Evolutionary conservation across 768 basidiomycete genomes (phyloP).

Genomic region (Lactarius sanguifluus): DNA sequence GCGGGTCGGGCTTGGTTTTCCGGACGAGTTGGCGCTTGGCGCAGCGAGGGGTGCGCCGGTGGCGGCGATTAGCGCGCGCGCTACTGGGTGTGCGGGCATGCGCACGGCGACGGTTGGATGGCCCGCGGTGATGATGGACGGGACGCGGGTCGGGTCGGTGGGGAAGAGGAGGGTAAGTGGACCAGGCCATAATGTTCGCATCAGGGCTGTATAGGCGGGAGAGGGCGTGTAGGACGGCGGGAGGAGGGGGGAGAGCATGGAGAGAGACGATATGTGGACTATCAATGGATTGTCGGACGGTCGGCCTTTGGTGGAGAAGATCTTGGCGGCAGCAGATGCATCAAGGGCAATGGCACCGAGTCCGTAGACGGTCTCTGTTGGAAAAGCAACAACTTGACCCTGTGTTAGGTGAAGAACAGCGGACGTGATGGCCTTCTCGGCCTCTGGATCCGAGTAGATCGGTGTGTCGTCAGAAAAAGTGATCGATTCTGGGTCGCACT

Average conservation of each 20-base stretch:
- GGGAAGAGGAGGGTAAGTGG: constrained; percentile 92
- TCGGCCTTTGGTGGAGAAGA: constrained; percentile 88
- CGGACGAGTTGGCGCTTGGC: constrained; percentile 93
- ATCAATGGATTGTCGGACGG: constrained; percentile 97
- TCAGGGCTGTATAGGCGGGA: constrained; percentile 66
- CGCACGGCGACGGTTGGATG: constrained; percentile 85
- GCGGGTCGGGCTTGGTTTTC: constrained; percentile 90
- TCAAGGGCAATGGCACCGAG: constrained; percentile 85
- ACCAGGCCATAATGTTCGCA: constrained; percentile 92
- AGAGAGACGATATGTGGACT: constrained; percentile 85
- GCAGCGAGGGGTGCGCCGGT: constrained; percentile 81
- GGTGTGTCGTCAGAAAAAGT: constrained; percentile 54
- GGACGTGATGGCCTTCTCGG: constrained; percentile 50
- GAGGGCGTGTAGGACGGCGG: constrained; percentile 64
- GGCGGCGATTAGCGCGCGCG: constrained; percentile 80
- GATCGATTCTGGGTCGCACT: constrained; percentile 64
- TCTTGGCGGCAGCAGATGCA: constrained; percentile 59
- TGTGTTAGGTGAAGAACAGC: constrained; percentile 57
- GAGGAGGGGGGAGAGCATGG: constrained; percentile 78
- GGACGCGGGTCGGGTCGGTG: constrained; percentile 56
- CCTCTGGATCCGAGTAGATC: constrained; percentile 48
- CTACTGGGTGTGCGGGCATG: constrained; percentile 93
- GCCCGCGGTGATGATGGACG: constrained; percentile 73
- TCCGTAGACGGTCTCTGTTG: constrained; percentile 98
- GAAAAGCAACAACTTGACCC: constrained; percentile 75